Evolutionary conservation across 1,284 basidiomycete genomes (phyloP).

Genomic region (Kwoniella shivajii): DNA sequence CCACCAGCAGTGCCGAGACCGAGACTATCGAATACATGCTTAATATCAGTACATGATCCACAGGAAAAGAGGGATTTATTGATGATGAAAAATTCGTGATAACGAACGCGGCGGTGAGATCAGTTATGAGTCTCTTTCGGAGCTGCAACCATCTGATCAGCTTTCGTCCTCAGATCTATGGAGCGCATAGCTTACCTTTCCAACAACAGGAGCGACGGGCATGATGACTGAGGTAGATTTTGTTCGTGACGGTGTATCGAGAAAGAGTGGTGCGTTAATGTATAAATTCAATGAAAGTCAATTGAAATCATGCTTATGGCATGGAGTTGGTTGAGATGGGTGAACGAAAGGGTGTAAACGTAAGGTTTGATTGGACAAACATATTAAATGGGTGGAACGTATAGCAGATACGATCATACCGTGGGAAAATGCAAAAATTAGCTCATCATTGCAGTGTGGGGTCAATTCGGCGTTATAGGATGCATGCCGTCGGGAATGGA

Average conservation of each 20-base stretch:
- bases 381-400: not conserved
- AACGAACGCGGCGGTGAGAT: conserved; percentile 63
- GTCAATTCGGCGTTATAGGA: no score
- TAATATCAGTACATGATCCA: not conserved
- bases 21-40: conserved; percentile 56
- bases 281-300: not conserved
- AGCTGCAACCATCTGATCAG: conserved; percentile 52
- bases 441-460: no score
- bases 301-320: not conserved
- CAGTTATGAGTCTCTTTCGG: conserved; percentile 82
- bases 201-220: conserved; percentile 82
- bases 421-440: conserved; percentile 10
- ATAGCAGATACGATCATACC: not conserved
- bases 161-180: not conserved
- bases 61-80: not conserved
- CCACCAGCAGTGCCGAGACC: conserved; percentile 71
- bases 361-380: conserved; percentile 17
- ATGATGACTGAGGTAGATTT: conserved; percentile 52
- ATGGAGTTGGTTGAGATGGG: not conserved
- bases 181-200: conserved; percentile 58
- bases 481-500: no score
- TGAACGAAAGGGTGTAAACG: conserved; percentile 3
- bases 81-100: no score
- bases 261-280: conserved; percentile 1
- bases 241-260: conserved; percentile 8